Evolutionary conservation across 768 basidiomycete genomes (phyloP), one percentile per base, ranked within the genome.

Genomic region (Coprinopsis marcescibilis): DNA sequence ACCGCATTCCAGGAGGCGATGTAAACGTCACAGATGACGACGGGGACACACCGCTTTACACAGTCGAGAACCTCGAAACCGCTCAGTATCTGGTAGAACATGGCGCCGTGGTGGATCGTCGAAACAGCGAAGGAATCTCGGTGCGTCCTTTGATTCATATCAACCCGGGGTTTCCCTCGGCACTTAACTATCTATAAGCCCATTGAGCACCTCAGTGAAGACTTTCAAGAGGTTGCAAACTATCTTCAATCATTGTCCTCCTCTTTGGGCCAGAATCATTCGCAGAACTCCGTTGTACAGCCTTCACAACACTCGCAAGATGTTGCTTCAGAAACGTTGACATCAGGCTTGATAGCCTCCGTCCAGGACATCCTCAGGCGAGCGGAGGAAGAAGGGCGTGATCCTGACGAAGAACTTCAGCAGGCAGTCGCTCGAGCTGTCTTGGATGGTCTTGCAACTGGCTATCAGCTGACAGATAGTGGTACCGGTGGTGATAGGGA

Each of bases 41-140:
- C 58, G 89, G 88, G 7, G 93, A 96, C 62, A 95, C 92, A 8
- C 93, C 93, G 8, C 69, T 96, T 14, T 95, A 88, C 70, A 88
- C 88, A 20, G 90, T 90, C 37, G 93, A 96, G 65, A 77, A 80
- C 60, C 57, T 88, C 33, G 77, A 83, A 49, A 86, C 85, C 0
- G 92, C 93, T 2, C 73, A 70, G 12, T 90, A 74, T 64, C 79
- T 96, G 51, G 69, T 95, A 55, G 73, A 85, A 46, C 79, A 85
- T 51, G 92, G 92, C 14, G 91, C 92, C 4, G 61, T 66, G 40
- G 61, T 83, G 21, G 69, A 77, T 57, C 65, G 72, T 53, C 70
- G 67, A 51, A 95, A 96, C 61, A 60, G 64, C 43, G 81, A 89
- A 52, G 89, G 86, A 14, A 58, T 89, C 42, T 84, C 85, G 24